Conservation (phyloP, 2,329 filamentous ascomycete genomes). For the Monilinia vaccinii-corymbosi region DNA sequence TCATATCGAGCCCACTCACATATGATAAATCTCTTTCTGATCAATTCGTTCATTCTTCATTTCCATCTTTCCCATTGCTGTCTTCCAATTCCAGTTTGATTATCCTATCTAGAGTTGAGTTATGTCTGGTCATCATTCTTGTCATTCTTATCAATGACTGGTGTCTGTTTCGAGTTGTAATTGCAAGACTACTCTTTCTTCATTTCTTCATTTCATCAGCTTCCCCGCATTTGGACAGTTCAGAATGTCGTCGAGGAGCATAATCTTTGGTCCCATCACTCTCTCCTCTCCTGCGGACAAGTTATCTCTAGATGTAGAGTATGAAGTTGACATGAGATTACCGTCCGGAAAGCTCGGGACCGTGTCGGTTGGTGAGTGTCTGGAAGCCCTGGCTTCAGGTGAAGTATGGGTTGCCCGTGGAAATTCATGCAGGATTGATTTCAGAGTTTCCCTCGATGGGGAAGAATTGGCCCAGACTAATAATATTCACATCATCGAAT, state of each 20-base stretch:
- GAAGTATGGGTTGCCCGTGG: slow-evolving; percentile 21
- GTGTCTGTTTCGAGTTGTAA: background rate
- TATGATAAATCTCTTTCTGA: too few species aligned
- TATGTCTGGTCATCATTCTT: background rate
- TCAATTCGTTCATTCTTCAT: background rate
- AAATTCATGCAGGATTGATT: slow-evolving; percentile 16
- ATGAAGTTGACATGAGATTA: slow-evolving; percentile 9
- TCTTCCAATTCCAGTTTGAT: background rate
- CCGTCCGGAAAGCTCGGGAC: background rate
- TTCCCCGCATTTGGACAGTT: background rate
- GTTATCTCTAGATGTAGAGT: slow-evolving; percentile 13
- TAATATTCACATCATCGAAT: slow-evolving; percentile 10
- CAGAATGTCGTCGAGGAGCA: slow-evolving; percentile 15
- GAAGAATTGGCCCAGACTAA: background rate
- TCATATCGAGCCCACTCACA: too few species aligned
- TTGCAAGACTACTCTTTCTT: background rate
- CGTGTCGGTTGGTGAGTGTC: background rate
- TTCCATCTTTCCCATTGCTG: background rate
- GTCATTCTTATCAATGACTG: background rate
- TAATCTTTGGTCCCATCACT: slow-evolving; percentile 15
- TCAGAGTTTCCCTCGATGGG: slow-evolving; percentile 17
- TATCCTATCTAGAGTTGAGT: background rate
- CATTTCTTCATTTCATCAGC: background rate
- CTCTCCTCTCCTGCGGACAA: slow-evolving; percentile 12
- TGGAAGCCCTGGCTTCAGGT: slow-evolving; percentile 18